Evolutionary conservation across 164 flowering plant genomes (phyloP).

Genomic region (Macadamia integrifolia): DNA sequence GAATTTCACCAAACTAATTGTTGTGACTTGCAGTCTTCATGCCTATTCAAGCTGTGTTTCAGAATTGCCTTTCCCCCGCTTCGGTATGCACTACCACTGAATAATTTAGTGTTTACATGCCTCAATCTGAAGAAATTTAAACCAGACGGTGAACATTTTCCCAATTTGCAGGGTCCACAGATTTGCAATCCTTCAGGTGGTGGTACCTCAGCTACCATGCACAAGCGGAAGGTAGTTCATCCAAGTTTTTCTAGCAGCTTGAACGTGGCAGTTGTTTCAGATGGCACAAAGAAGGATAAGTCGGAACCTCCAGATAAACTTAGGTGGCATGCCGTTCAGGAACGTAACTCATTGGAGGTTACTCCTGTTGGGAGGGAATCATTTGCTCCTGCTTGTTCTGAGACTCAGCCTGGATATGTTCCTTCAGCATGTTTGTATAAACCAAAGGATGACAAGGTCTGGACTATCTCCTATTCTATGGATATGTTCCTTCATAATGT

Average conservation of each 20-base stretch:
- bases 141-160: conserved; percentile 13
- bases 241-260: conserved; percentile 8
- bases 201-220: conserved; percentile 8
- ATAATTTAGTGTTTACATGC: conserved; percentile 5
- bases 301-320: conserved; percentile 9
- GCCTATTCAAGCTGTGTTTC: conserved; percentile 19
- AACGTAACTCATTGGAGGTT: conserved; percentile 5
- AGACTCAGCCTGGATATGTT: conserved; percentile 9
- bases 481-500: conserved; percentile 3
- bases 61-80: conserved; percentile 13
- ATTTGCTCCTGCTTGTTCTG: conserved; percentile 5
- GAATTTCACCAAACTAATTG: neutral
- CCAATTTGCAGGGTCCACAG: conserved; percentile 8
- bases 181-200: conserved; percentile 4
- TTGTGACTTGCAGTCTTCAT: conserved; percentile 18
- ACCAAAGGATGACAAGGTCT: conserved; percentile 21
- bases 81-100: conserved; percentile 4
- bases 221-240: conserved; percentile 17
- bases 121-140: neutral
- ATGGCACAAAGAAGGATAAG: conserved; percentile 12
- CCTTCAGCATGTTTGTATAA: conserved; percentile 5
- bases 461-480: neutral
- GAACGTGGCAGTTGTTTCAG: conserved; percentile 3
- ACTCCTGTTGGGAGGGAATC: conserved; percentile 6
- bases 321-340: conserved; percentile 2